phyloP scores from a whole-genome alignment of 768 basidiomycete species.

The Sarcomyxa edulis region DNA sequence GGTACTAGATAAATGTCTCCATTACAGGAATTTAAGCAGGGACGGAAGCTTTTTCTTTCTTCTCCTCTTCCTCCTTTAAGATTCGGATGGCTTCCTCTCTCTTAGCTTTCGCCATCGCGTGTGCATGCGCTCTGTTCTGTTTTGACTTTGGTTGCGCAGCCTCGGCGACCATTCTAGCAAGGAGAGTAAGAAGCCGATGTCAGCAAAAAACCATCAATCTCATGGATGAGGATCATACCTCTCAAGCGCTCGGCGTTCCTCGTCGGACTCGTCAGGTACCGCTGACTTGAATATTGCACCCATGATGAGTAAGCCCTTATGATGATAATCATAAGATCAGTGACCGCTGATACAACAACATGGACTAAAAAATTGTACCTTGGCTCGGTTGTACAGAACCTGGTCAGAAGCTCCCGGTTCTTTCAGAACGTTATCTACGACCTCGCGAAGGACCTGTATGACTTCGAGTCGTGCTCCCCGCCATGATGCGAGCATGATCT shows the following conservation, averaged over 20 bases:
- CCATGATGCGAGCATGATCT: conserved; percentile 97
- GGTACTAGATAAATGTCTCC: no score
- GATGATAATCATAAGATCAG: conserved; percentile 1
- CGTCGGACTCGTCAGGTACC: conserved; percentile 85
- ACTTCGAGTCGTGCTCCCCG: conserved; percentile 95
- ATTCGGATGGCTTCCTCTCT: conserved; percentile 3
- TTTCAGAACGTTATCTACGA: conserved; percentile 81
- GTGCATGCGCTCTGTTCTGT: conserved; percentile 22
- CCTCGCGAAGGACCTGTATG: conserved; percentile 82
- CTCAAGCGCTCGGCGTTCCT: conserved; percentile 92
- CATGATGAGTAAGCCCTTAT: conserved; percentile 77
- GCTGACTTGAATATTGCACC: conserved; percentile 88
- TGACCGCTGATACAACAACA: not conserved
- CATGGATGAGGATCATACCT: conserved; percentile 43
- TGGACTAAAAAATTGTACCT: conserved; percentile 38
- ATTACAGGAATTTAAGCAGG: no score
- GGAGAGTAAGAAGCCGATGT: conserved; percentile 7
- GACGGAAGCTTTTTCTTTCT: no score
- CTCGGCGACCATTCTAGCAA: conserved; percentile 78
- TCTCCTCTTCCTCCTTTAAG: no score
- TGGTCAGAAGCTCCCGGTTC: conserved; percentile 70
- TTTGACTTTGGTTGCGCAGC: conserved; percentile 72
- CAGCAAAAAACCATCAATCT: not conserved
- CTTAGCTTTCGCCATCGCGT: conserved; percentile 3
- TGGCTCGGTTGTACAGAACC: conserved; percentile 77